Base-by-base conservation (phyloP, 768 basidiomycete genomes). In the Gloeopeniophorella convolvens region DNA sequence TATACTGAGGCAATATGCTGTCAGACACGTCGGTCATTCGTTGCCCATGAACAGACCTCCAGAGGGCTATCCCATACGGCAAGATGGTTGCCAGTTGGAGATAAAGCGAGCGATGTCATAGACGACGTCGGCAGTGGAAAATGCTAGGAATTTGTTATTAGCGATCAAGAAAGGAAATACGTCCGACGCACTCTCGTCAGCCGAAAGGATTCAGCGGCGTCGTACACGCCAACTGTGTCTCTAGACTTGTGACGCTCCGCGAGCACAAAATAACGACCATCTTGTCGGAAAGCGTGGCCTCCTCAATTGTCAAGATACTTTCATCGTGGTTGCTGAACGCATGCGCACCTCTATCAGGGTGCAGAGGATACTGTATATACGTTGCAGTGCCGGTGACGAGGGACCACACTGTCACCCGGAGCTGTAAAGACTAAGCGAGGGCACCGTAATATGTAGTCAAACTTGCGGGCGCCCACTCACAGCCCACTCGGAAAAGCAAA, bases 401-500 rank as follows among this genome's bases (percentile, higher is more conserved):
- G 11, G 89, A 91, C 85, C 92, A 93, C 36, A 94, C 71, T 2
- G 89, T 87, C 10, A 95, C 78, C 45, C 91, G 77, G 36, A 95
- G 75, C 93, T 96, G 32, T 26, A 35, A 51, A 21, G 15, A 33
- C n/a, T 23, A 34, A 52, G 39, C 23, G 45, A 15, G 10, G 47
- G 27, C 33, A 27, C 10, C 13, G 5, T 34, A 8, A n/a, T 16
- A 45, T 2, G 12, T 1, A 21, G n/a, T n/a, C n/a, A 45, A 11
- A 3, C 37, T 31, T 31, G 44, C 27, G 23, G 48, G 54, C 32
- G 35, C 26, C 16, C 18, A 78, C 92, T 72, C 70, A 94, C 93
- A 59, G 87, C 89, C 85, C 89, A 89, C 59, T 93, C 88, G 3
- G 90, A 93, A 67, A 93, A 97, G 61, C 89, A 94, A 26, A 96